Percentiles rank a stretch among this genome's conserved stretches.
Conservation (phyloP, 108 stramenopile species). For the Nitzschia sp. region DNA sequence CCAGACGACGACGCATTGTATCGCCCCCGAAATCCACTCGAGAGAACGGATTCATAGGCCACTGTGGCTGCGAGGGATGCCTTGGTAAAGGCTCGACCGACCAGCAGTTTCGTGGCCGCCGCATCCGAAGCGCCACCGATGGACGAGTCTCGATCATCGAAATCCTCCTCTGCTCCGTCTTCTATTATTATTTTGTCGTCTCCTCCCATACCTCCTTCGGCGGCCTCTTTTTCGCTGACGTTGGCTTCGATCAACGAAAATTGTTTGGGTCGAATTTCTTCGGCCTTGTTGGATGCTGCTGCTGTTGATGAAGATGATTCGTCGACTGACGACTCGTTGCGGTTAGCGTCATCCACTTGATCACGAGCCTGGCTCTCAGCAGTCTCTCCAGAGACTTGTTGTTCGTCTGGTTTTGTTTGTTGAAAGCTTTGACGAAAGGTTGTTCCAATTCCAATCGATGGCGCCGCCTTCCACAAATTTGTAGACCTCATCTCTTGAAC, state of each 20-base stretch:
- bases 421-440: not conserved
- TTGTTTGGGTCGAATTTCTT: conserved; percentile 5
- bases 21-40: conserved; percentile 37
- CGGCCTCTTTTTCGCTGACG: not conserved
- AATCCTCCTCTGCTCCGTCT: not conserved
- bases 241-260: conserved; percentile 11
- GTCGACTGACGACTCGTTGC: not conserved
- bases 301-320: not conserved
- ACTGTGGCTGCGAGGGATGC: conserved; percentile 31
- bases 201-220: not conserved
- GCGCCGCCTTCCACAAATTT: conserved; percentile 17
- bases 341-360: too few species aligned
- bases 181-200: not conserved
- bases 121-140: not conserved
- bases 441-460: not conserved
- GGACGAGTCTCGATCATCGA: not conserved
- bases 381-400: not conserved
- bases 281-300: not conserved
- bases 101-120: not conserved
- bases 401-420: not conserved
- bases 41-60: conserved; percentile 34
- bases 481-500: conserved; percentile 17
- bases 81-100: conserved; percentile 4
- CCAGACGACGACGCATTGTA: conserved; percentile 5
- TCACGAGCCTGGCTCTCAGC: not conserved